Conservation (phyloP, 208 protist genomes). For the Acanthamoeba castellanii region DNA sequence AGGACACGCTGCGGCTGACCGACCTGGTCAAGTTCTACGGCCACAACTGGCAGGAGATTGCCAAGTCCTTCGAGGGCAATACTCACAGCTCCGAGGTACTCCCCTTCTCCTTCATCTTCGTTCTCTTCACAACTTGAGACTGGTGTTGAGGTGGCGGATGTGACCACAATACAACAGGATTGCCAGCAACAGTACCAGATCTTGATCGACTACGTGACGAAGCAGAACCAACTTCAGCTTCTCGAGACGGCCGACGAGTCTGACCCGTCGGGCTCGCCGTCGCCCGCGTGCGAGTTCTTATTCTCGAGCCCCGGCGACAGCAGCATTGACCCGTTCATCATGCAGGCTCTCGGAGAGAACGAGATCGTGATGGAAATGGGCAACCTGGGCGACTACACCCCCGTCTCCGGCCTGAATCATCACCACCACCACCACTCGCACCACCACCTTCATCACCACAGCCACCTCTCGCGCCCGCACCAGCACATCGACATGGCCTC, state of each 20-base stretch:
- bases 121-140: background rate
- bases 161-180: background rate
- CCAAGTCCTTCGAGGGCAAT: conserved; percentile 49
- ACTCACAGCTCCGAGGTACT: conserved; percentile 22
- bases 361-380: conserved; percentile 13
- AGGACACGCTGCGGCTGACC: conserved; percentile 52
- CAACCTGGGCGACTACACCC: conserved; percentile 15
- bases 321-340: conserved; percentile 4
- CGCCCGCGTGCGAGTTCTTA: background rate
- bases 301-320: conserved; percentile 22
- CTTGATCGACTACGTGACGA: conserved; percentile 64
- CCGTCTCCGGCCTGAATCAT: background rate
- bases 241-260: conserved; percentile 58
- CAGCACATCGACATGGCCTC: background rate
- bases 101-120: background rate
- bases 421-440: conserved; percentile 3
- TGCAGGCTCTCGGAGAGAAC: background rate
- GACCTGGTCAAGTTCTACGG: conserved; percentile 52
- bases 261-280: background rate
- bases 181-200: conserved; percentile 63
- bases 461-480: background rate
- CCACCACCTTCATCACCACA: background rate
- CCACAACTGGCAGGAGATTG: conserved; percentile 42
- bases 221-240: conserved; percentile 64
- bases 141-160: too few species aligned